phyloP scores from a whole-genome alignment of 2,329 filamentous ascomycete species.

The Neofusicoccum sp. region DNA sequence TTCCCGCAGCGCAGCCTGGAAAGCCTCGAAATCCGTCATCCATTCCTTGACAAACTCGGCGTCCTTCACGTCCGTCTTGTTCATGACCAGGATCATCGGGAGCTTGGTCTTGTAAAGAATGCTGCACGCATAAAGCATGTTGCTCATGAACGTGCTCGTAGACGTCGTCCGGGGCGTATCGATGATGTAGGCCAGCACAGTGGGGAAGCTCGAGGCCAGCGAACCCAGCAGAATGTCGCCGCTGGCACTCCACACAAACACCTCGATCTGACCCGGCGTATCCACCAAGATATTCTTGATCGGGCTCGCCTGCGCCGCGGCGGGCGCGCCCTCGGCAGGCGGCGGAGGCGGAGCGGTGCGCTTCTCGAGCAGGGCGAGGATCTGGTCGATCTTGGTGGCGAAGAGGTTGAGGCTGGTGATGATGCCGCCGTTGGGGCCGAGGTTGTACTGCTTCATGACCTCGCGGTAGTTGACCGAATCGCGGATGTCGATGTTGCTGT shows the following conservation, averaged over 20 bases:
- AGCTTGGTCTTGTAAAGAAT: conserved; percentile 72
- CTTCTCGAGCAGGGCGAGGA: conserved; percentile 87
- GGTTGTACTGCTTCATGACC: conserved; percentile 99
- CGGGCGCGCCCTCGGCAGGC: conserved; percentile 38
- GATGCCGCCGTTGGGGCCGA: conserved; percentile 96
- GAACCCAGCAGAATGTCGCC: conserved; percentile 93
- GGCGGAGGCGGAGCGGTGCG: conserved; percentile 61
- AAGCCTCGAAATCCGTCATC: conserved; percentile 99
- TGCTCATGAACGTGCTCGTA: conserved; percentile 98
- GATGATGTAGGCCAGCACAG: conserved; percentile 95
- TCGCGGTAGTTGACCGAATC: conserved; percentile 99
- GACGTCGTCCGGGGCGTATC: conserved; percentile 92
- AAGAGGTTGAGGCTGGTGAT: conserved; percentile 95
- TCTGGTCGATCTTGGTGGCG: conserved; percentile 96
- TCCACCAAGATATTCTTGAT: conserved; percentile 85
- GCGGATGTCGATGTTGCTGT: conserved; percentile 97
- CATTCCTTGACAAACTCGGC: conserved; percentile 92
- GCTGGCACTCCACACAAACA: conserved; percentile 97
- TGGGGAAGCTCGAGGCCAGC: conserved; percentile 90
- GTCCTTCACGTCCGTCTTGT: conserved; percentile 96
- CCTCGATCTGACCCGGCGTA: conserved; percentile 96
- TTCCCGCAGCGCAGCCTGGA: conserved; percentile 79
- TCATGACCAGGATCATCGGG: conserved; percentile 94
- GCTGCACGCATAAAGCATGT: conserved; percentile 98
- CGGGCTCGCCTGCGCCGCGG: conserved; percentile 47